A percentile compares a stretch with the other conserved stretches of the same genome.
Evolutionary conservation across 2,329 filamentous ascomycete genomes (phyloP).

Genomic region (Fusarium siculi): DNA sequence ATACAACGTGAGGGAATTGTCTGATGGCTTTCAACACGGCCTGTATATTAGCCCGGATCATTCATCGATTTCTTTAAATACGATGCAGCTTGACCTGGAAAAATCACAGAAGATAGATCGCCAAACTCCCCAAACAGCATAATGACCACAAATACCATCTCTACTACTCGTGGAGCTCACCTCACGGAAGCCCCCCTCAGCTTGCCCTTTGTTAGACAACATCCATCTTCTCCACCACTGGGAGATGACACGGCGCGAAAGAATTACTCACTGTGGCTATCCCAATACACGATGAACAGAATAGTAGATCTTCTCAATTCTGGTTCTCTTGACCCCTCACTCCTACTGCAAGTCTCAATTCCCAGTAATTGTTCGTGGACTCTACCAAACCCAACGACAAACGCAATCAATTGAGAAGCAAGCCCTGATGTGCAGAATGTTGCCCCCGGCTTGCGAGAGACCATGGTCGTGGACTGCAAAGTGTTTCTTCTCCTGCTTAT

Average conservation of each 20-base stretch:
- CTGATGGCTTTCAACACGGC: background rate
- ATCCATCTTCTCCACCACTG: too few species aligned
- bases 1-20: background rate
- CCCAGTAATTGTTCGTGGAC: background rate
- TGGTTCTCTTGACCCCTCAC: background rate
- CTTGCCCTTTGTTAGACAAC: background rate
- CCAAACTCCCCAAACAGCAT: accelerated
- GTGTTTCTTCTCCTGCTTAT: too few species aligned
- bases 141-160: background rate
- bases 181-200: background rate
- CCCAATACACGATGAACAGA: background rate
- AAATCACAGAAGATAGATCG: background rate
- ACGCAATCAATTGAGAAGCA: too few species aligned
- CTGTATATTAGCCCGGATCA: background rate
- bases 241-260: background rate
- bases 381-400: background rate
- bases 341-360: background rate
- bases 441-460: too few species aligned
- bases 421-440: background rate
- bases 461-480: too few species aligned
- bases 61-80: background rate
- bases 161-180: too few species aligned
- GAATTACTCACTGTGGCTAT: background rate
- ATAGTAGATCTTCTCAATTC: background rate
- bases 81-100: background rate